Conservation (phyloP, 2,329 filamentous ascomycete genomes). For the Mollisia scopiformis region DNA sequence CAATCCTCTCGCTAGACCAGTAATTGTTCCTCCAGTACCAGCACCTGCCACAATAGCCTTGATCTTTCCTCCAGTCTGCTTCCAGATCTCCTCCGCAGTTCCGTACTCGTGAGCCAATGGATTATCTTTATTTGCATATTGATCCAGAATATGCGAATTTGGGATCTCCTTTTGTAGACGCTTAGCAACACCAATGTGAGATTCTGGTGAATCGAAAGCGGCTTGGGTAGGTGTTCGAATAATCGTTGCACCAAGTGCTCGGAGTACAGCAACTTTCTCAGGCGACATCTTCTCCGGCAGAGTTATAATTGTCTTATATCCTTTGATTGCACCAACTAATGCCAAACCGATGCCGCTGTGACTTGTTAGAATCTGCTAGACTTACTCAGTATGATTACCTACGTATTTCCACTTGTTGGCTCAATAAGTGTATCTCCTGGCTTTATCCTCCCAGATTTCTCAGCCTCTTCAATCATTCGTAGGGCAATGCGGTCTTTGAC, state of each 20-base stretch:
- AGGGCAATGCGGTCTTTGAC: slow-evolving; percentile 95
- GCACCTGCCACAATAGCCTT: slow-evolving; percentile 87
- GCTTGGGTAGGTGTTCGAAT: slow-evolving; percentile 96
- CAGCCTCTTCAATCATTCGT: slow-evolving; percentile 96
- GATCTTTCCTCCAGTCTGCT: slow-evolving; percentile 82
- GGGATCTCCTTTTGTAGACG: slow-evolving; percentile 93
- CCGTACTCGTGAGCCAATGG: slow-evolving; percentile 91
- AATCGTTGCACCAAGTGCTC: slow-evolving; percentile 93
- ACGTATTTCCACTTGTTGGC: slow-evolving; percentile 95
- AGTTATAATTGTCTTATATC: slow-evolving; percentile 98
- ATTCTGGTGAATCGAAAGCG: slow-evolving; percentile 92
- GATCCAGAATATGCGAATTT: slow-evolving; percentile 95
- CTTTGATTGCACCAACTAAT: slow-evolving; percentile 92
- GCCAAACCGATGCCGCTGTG: slow-evolving; percentile 84
- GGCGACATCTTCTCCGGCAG: slow-evolving; percentile 99
- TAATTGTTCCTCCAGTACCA: slow-evolving; percentile 94
- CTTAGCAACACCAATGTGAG: slow-evolving; percentile 92
- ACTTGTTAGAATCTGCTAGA: slow-evolving; percentile 31
- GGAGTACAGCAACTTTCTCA: slow-evolving; percentile 94
- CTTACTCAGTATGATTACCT: slow-evolving; percentile 23
- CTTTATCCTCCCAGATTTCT: slow-evolving; percentile 90
- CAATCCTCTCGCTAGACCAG: slow-evolving; percentile 82
- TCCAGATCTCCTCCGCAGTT: slow-evolving; percentile 96
- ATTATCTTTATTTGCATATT: slow-evolving; percentile 92
- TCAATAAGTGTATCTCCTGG: slow-evolving; percentile 97